Base-by-base conservation (phyloP, 768 basidiomycete genomes). In the Postia placenta region DNA sequence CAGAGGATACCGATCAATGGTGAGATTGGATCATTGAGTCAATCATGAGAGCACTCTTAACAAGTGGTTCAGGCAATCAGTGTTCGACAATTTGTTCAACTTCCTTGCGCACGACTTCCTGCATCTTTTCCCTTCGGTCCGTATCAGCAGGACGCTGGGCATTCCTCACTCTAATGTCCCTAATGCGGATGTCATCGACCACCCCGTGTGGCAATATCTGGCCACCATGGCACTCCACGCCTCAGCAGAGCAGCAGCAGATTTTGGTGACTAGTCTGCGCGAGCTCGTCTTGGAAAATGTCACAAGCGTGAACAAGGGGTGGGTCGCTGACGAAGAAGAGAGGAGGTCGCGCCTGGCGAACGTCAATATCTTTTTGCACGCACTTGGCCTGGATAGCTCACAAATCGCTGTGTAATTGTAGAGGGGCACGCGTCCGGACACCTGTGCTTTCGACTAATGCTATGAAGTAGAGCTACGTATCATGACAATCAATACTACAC, bases 211-310 rank as follows among this genome's bases (percentile, higher is more conserved):
- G 92, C 86, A 89, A 63, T 90, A 93, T 74, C 77, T 96, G 28
- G 90, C 92, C 5, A 83, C 91, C 1, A 69, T 98, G 43, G 94
- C 93, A 2, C 74, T 94, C 35, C 85, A 87, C 56, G 88, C 92
- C 11, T 79, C 80, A 42, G 74, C 81, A 37, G 86, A 92, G 56
- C 92, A 99, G 65, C 95, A 98, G 64, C 87, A 90, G 55, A 71
- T 81, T 39, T 76, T 99, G 41, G 94, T 99, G 27, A 79, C 82
- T 17, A 74, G 83, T 24, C 72, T 97, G 39, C 83, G 93, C 50
- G 95, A 97, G 63, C 94, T 96, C 71, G 87, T 98, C 35, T 74
- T 98, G 40, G 92, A 94, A 61, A 92, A 88, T 57, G 89, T 97
- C 26, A 67, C 84, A 56, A 82, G 79, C 45, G 87, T 83, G 25